Conservation (phyloP, 306 rosid genomes). For the Coriaria nepalensis region DNA sequence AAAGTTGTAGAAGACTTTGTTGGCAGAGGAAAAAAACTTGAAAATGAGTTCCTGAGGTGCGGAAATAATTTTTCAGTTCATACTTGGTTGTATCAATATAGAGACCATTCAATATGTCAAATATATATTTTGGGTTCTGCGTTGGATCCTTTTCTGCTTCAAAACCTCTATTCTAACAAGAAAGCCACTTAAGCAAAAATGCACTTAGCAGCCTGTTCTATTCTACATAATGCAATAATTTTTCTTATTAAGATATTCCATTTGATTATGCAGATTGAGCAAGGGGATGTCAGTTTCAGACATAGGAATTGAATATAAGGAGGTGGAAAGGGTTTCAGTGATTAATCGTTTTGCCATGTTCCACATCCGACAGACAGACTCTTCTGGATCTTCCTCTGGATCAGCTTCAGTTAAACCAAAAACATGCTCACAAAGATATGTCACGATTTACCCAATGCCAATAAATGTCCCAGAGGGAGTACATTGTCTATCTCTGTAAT, state of each 20-base stretch:
- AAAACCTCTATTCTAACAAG: too few species aligned
- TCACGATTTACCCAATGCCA: constrained; percentile 31
- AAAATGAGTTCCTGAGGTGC: constrained; percentile 31
- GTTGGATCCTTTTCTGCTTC: too few species aligned
- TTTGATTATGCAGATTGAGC: constrained; percentile 33
- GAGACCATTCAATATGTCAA: too few species aligned
- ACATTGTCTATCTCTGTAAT: constrained; percentile 41
- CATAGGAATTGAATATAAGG: constrained; percentile 33
- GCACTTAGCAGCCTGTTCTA: too few species aligned
- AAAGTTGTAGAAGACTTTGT: constrained; percentile 23
- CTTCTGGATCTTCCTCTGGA: constrained; percentile 27
- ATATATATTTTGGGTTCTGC: too few species aligned
- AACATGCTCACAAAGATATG: constrained; percentile 29
- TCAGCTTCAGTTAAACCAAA: constrained; percentile 9
- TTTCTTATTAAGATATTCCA: neutral
- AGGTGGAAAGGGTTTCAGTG: constrained; percentile 44
- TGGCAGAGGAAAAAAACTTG: constrained; percentile 26
- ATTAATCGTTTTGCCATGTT: constrained; percentile 49
- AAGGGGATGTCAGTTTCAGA: constrained; percentile 30
- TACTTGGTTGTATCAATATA: neutral
- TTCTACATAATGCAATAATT: too few species aligned
- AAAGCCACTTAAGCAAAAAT: too few species aligned
- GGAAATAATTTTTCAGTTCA: neutral
- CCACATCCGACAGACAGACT: constrained; percentile 31
- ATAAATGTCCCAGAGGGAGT: constrained; percentile 38